Evolutionary conservation across 305 asterid genomes (phyloP), one percentile per base, ranked within the genome.

Genomic region (Rubia tinctorum): DNA sequence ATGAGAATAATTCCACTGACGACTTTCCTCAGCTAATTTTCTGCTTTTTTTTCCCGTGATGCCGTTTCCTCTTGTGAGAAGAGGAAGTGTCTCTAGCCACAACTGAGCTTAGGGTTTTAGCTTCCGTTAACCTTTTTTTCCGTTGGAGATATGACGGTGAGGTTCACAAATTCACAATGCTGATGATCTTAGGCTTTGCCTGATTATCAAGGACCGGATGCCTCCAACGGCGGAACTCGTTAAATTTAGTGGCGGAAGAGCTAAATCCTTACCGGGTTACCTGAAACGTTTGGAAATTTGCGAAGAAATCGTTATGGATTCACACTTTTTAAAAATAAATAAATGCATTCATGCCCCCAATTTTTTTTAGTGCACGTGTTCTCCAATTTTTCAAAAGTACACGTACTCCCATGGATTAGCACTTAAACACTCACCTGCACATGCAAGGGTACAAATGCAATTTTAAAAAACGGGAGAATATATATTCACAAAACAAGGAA

Each of bases 1-100:
- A 72, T 81, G 55, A 63, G 97, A 85, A 73, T 83, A 80, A 67
- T 82, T 82, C 97, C 97, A 90, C 69, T 74, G 71, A 77, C 96
- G 96, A 49, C 51, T 77, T 78, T 77, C 76, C 66, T 34, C 73
- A 69, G 73, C 23, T 67, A 68, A 61, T 72, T 56, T 80, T 77
- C 73, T 77, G 71, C 77, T 71, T 71, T 62, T 34, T 69, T 53
- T 47, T 65, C 42, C 11, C 82, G 68, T 67, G 76, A 72, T 10
- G 12, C 69, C 22, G 20, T 23, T 39, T 49, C 23, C 12, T 27
- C 44, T 66, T 73, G 64, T 20, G 71, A 11, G 84, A 77, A 73
- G 73, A 71, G 45, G 58, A 78, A n/a, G 68, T 73, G n/a, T n/a
- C n/a, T n/a, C n/a, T 30, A 71, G 69, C 44, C 39, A 11, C 47